These are phyloP conservation scores for Xylaria sp. DNA, from an alignment of 2,329 filamentous ascomycete species.

Conservation along the genomic window DNA sequence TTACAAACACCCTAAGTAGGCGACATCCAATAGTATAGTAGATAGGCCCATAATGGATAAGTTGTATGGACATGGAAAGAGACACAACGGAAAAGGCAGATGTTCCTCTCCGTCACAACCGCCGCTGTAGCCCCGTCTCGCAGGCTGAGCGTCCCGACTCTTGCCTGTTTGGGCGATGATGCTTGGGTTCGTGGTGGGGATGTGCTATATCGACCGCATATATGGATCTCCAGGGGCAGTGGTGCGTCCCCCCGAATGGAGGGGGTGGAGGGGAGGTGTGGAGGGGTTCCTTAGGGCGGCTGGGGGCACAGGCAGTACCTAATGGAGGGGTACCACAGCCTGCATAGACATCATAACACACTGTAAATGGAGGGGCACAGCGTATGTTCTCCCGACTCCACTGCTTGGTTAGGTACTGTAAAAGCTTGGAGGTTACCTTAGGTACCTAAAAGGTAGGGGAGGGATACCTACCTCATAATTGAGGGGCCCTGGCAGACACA, in stretches of 20 bases:
- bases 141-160: constrained; percentile 24
- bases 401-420: too few relatives aligned
- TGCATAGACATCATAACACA: background rate
- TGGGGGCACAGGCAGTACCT: background rate
- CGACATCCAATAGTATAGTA: too few relatives aligned
- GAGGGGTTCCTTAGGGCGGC: constrained; percentile 8
- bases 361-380: background rate
- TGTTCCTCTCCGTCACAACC: constrained; percentile 27
- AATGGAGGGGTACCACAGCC: background rate
- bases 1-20: too few relatives aligned
- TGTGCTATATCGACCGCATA: constrained; percentile 4
- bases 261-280: constrained; percentile 15
- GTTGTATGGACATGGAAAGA: too few relatives aligned
- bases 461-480: background rate
- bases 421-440: too few relatives aligned
- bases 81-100: constrained; percentile 17
- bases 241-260: background rate
- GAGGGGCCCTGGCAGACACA: background rate
- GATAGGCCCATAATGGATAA: too few relatives aligned
- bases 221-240: constrained; percentile 27
- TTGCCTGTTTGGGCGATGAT: constrained; percentile 12
- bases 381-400: too few relatives aligned
- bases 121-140: constrained; percentile 22
- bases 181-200: constrained; percentile 9
- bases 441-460: too few relatives aligned